These are phyloP conservation scores for Smallanthus sonchifolius DNA, from an alignment of 129 eudicot species.

Conservation along the genomic window DNA sequence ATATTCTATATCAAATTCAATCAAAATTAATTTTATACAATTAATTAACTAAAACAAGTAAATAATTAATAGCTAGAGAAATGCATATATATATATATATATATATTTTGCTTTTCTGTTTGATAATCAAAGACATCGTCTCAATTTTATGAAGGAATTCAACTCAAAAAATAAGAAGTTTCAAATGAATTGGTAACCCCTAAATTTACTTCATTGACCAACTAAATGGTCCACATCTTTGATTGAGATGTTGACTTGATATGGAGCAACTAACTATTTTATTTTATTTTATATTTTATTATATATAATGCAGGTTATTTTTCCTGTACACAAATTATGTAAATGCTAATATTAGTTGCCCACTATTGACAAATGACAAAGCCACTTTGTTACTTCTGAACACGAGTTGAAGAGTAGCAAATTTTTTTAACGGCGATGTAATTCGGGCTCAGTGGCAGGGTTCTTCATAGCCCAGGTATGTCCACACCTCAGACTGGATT, in stretches of 20 bases:
- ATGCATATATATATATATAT: background rate
- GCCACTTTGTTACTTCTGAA: too few species aligned
- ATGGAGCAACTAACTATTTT: background rate
- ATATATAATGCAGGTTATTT: background rate
- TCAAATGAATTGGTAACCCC: constrained; percentile 2
- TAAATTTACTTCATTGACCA: constrained; percentile 14
- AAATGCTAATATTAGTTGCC: too few species aligned
- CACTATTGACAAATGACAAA: too few species aligned
- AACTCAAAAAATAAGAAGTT: background rate
- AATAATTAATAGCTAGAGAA: background rate
- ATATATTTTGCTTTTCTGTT: background rate
- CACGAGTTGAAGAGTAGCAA: too few species aligned
- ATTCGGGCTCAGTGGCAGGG: too few species aligned
- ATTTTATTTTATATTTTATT: background rate
- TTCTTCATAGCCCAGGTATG: too few species aligned
- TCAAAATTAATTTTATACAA: background rate
- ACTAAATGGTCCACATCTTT: constrained; percentile 22
- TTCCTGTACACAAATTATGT: too few species aligned
- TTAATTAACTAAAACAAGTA: background rate
- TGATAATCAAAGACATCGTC: background rate
- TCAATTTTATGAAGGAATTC: background rate
- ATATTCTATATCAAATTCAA: background rate
- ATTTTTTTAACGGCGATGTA: too few species aligned
- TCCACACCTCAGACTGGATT: too few species aligned
- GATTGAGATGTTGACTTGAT: constrained; percentile 30